A percentile compares a stretch with the other conserved stretches of the same genome.
phyloP scores from a whole-genome alignment of 495 filamentous ascomycete species.

The Lepraria neglecta region DNA sequence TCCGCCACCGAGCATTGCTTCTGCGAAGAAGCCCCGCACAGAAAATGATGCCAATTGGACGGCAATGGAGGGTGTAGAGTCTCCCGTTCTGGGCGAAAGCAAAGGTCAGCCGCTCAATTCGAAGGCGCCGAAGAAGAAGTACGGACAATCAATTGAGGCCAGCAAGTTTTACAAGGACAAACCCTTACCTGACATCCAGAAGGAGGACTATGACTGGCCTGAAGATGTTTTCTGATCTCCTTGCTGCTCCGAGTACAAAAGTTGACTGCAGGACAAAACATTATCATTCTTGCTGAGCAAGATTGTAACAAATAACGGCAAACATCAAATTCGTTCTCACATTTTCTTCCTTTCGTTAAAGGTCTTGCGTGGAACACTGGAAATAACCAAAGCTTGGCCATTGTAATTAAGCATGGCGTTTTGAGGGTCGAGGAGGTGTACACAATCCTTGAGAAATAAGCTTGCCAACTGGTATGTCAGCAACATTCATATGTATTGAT shows the following conservation, averaged over 20 bases:
- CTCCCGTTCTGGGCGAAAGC: background rate
- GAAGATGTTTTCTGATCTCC: constrained; percentile 42
- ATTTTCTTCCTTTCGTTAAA: background rate
- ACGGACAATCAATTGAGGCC: background rate
- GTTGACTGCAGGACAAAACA: background rate
- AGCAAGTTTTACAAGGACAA: constrained; percentile 27
- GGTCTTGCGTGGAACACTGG: background rate
- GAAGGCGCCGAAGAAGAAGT: background rate
- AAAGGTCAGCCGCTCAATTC: background rate
- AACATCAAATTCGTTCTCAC: background rate
- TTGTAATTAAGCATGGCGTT: background rate
- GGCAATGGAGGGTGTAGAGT: background rate
- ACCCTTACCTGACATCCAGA: constrained; percentile 27
- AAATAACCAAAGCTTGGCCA: background rate
- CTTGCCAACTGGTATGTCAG: no score
- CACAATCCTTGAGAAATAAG: no score
- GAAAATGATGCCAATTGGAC: background rate
- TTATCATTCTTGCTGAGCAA: background rate
- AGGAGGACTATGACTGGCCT: constrained; percentile 40
- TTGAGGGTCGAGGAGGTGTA: no score
- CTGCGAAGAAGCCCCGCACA: constrained; percentile 19
- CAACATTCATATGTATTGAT: no score
- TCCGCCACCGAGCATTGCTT: constrained; percentile 30
- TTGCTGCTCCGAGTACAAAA: background rate
- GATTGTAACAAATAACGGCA: background rate